These are phyloP conservation scores for Auricularia sp. DNA, from an alignment of 768 basidiomycete genomes.

Conservation along the genomic window DNA sequence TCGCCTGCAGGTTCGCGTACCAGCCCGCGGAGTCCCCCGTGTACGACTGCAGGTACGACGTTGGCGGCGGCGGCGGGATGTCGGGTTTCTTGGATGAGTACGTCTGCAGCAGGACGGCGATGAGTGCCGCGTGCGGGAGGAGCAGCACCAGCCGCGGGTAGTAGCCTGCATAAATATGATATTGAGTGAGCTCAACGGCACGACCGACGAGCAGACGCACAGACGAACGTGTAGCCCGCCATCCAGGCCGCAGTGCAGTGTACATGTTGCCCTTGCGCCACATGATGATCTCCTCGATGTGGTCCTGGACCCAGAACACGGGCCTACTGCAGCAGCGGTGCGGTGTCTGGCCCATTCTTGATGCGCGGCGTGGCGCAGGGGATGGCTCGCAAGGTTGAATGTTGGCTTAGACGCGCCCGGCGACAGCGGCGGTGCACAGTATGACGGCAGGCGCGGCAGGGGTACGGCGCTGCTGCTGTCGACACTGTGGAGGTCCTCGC, in stretches of 20 bases:
- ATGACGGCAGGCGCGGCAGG: not conserved
- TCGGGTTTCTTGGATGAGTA: too few species aligned
- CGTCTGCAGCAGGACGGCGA: too few species aligned
- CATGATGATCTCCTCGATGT: conserved; percentile 72
- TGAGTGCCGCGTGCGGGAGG: too few species aligned
- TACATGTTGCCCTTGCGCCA: conserved; percentile 71
- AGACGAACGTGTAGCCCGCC: conserved; percentile 66
- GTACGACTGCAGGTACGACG: too few species aligned
- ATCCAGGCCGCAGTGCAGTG: conserved; percentile 71
- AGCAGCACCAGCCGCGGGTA: too few species aligned
- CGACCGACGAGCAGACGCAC: conserved; percentile 37
- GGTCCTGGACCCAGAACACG: conserved; percentile 86
- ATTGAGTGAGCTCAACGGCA: conserved; percentile 19
- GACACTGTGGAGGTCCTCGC: not conserved
- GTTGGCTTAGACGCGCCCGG: not conserved
- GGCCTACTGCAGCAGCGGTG: conserved; percentile 38
- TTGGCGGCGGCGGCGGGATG: too few species aligned
- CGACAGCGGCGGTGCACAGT: not conserved
- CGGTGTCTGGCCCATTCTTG: not conserved
- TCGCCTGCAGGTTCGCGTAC: too few species aligned
- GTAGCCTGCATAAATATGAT: too few species aligned
- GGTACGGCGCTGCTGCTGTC: not conserved
- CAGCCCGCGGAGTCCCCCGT: too few species aligned
- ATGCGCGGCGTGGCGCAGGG: not conserved
- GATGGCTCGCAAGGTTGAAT: not conserved